Percentiles rank a stretch among this genome's conserved stretches.
Evolutionary conservation across 306 rosid genomes (phyloP).

Genomic region (Nissolia schottii): DNA sequence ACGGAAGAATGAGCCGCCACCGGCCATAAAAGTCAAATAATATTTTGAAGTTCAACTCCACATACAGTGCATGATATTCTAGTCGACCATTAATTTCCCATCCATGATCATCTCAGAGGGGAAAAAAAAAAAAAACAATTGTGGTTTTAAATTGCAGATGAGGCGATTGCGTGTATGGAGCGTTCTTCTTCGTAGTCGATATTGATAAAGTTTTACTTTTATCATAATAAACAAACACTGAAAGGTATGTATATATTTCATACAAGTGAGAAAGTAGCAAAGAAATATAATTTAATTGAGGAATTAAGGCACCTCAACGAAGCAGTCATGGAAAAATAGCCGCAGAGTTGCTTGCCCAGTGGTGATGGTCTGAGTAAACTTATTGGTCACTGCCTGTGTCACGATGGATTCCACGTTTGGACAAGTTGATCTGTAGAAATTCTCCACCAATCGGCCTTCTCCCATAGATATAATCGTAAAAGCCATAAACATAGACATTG

Average conservation of each 20-base stretch:
- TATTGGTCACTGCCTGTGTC: slow-evolving; percentile 54
- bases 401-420: slow-evolving; percentile 67
- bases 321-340: slow-evolving; percentile 81
- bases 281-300: not conserved
- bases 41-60: not conserved
- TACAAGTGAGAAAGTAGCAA: not conserved
- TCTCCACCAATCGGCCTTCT: slow-evolving; percentile 46
- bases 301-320: slow-evolving; percentile 65
- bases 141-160: too few species aligned
- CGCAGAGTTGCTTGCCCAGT: slow-evolving; percentile 77
- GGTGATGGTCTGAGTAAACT: slow-evolving; percentile 42
- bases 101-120: not conserved
- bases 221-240: not conserved
- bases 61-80: not conserved
- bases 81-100: not conserved
- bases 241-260: not conserved
- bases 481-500: slow-evolving; percentile 22
- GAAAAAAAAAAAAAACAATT: too few species aligned
- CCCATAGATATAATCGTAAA: slow-evolving; percentile 15
- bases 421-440: slow-evolving; percentile 56
- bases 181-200: not conserved
- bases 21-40: not conserved
- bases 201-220: not conserved
- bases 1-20: slow-evolving; percentile 13
- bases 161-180: not conserved